Conservation (phyloP, 257 asterid species). For the Solanum chiquidenum region DNA sequence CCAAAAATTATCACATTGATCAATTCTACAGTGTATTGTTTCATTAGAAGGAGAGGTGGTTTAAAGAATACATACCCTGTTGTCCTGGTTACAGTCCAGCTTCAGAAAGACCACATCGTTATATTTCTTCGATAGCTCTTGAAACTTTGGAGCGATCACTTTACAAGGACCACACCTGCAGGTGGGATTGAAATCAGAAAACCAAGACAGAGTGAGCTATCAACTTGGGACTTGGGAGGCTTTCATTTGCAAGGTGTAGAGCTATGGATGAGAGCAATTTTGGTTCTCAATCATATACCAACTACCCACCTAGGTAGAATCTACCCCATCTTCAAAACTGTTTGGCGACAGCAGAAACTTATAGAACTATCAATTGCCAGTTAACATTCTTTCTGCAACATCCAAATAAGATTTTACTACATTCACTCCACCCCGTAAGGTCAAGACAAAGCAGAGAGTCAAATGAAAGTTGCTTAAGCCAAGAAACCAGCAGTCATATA, state of each 20-base stretch:
- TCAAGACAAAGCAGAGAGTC: neutral
- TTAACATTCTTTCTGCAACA: neutral
- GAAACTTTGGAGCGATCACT: conserved; percentile 68
- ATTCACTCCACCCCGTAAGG: neutral
- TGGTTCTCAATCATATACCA: neutral
- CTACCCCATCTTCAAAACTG: neutral
- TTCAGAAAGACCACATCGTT: conserved; percentile 69
- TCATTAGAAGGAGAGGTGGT: neutral
- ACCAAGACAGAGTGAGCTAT: neutral
- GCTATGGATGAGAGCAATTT: neutral
- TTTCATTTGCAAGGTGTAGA: neutral
- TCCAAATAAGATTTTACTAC: neutral
- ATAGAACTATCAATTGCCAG: neutral
- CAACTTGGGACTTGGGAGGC: neutral
- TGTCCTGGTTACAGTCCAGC: conserved; percentile 91
- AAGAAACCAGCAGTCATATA: neutral
- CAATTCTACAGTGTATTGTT: neutral
- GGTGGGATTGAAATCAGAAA: neutral
- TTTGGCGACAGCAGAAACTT: neutral
- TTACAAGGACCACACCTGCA: conserved; percentile 98
- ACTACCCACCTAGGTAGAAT: neutral
- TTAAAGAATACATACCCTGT: conserved; percentile 35
- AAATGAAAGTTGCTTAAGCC: neutral
- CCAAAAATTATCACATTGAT: conserved; percentile 1
- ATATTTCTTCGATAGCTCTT: conserved; percentile 50